Conservation (phyloP, 2,329 filamentous ascomycete species). For the Fonsecaea pedrosoi region DNA sequence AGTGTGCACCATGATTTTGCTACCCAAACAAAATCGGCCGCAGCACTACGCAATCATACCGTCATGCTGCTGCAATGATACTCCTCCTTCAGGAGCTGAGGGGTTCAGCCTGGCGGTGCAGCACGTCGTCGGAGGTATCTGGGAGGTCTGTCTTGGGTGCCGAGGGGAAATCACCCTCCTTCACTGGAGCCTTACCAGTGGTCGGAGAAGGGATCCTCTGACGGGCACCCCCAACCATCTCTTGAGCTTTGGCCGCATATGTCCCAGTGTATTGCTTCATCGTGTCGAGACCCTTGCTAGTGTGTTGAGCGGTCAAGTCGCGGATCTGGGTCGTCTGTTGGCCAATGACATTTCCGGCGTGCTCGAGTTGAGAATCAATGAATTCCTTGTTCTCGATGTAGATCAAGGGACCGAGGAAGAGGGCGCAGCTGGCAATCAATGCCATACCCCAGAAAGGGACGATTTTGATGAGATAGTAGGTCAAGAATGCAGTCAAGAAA, state of each 20-base stretch:
- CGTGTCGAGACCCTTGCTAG: conserved; percentile 63
- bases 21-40: neutral
- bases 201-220: conserved; percentile 42
- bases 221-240: conserved; percentile 50
- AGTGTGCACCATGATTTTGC: conserved; percentile 1
- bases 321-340: conserved; percentile 66
- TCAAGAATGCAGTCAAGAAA: conserved; percentile 64
- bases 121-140: conserved; percentile 11
- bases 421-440: conserved; percentile 61
- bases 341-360: conserved; percentile 61
- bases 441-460: conserved; percentile 70
- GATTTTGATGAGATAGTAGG: conserved; percentile 71
- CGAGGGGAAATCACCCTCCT: conserved; percentile 59
- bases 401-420: conserved; percentile 66
- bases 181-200: conserved; percentile 46
- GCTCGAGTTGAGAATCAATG: conserved; percentile 66
- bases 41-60: conserved; percentile 19
- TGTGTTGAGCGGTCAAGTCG: conserved; percentile 66
- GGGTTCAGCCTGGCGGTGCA: conserved; percentile 13
- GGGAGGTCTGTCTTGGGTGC: conserved; percentile 50
- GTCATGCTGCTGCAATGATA: conserved; percentile 15
- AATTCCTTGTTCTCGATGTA: conserved; percentile 71
- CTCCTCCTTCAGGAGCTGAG: neutral
- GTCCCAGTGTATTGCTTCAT: conserved; percentile 66
- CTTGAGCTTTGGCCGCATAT: conserved; percentile 66